These are phyloP conservation scores for Tuber magnatum DNA, from an alignment of 495 filamentous ascomycete species.

Conservation along the genomic window DNA sequence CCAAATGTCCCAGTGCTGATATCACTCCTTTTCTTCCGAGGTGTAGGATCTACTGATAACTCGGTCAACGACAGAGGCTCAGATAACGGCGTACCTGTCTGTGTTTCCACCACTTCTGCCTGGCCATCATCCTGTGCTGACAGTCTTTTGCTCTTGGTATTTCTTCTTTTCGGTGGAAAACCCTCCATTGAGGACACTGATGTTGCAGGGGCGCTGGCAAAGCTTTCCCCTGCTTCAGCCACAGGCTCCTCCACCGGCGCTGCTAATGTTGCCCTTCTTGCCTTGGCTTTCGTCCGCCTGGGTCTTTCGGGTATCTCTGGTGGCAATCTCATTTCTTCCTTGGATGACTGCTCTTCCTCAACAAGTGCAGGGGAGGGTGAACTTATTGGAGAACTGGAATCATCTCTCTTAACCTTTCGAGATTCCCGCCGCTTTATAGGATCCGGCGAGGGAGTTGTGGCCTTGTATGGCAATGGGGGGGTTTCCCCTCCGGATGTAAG, in stretches of 20 bases:
- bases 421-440: constrained; percentile 23
- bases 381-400: constrained; percentile 18
- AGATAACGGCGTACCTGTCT: not conserved
- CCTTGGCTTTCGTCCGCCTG: constrained; percentile 22
- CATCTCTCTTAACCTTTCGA: constrained; percentile 24
- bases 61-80: not conserved
- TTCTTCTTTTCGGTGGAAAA: constrained; percentile 12
- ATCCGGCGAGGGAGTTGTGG: constrained; percentile 29
- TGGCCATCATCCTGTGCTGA: constrained; percentile 8
- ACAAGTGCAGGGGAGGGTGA: constrained; percentile 19
- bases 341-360: constrained; percentile 15
- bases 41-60: constrained; percentile 21
- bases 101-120: not conserved
- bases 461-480: not conserved
- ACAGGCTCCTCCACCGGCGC: constrained; percentile 6
- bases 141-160: constrained; percentile 18
- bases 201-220: constrained; percentile 8
- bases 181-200: constrained; percentile 22
- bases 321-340: constrained; percentile 5
- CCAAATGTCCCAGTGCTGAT: constrained; percentile 13
- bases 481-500: not conserved
- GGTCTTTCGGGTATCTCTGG: constrained; percentile 23
- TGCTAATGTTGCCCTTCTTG: constrained; percentile 11
- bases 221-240: constrained; percentile 10
- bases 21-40: constrained; percentile 32